Evolutionary conservation across 225 moss, liverwort and hornwort genomes (phyloP).

Genomic region (Lunularia cruciata): DNA sequence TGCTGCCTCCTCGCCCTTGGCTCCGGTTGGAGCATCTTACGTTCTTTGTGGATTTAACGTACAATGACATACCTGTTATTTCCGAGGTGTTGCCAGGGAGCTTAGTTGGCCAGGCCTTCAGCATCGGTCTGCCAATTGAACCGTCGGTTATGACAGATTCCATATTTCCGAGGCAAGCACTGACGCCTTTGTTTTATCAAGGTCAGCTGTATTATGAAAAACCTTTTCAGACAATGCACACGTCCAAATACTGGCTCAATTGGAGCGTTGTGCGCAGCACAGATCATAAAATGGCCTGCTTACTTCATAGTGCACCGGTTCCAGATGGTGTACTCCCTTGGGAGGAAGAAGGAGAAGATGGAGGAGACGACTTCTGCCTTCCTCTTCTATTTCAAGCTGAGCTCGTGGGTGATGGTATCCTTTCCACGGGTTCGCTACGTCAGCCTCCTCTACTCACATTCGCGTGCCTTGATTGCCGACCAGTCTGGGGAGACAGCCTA

Average conservation of each 20-base stretch:
- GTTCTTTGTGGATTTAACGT: constrained; percentile 19
- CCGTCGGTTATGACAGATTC: constrained; percentile 15
- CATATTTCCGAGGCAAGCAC: constrained; percentile 14
- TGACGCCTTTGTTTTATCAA: constrained; percentile 20
- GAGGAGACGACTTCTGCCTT: constrained; percentile 4
- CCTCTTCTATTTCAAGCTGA: constrained; percentile 13
- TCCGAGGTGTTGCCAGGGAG: constrained; percentile 18
- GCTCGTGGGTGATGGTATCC: constrained; percentile 7
- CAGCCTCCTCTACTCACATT: constrained; percentile 11
- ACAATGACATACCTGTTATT: constrained; percentile 14
- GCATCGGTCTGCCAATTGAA: constrained; percentile 6
- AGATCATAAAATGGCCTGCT: constrained; percentile 18
- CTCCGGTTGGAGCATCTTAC: constrained; percentile 22
- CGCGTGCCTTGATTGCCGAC: constrained; percentile 16
- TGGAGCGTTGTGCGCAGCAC: constrained; percentile 21
- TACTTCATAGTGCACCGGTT: constrained; percentile 12
- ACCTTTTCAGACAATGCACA: constrained; percentile 14
- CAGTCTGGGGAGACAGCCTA: constrained; percentile 14
- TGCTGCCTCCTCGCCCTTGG: constrained; percentile 19
- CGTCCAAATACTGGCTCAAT: constrained; percentile 13
- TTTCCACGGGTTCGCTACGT: constrained; percentile 4
- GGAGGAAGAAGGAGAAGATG: constrained; percentile 10
- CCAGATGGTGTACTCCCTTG: constrained; percentile 11
- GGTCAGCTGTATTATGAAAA: constrained; percentile 19
- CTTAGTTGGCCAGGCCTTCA: constrained; percentile 3